Evolutionary conservation across 2,329 filamentous ascomycete species (phyloP).

Genomic region (Xylariales sp.): DNA sequence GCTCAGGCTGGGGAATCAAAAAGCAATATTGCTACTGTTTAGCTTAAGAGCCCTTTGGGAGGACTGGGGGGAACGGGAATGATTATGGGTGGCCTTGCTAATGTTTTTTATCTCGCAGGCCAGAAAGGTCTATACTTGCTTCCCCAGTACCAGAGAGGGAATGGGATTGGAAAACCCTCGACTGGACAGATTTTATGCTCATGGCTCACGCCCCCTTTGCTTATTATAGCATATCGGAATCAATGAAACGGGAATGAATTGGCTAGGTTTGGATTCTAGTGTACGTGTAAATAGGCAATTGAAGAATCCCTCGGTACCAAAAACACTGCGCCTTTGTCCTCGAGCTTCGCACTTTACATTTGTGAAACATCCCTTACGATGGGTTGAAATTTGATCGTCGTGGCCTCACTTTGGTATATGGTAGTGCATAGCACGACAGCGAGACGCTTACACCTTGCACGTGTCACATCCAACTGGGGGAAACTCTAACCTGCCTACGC

Average conservation of each 20-base stretch:
- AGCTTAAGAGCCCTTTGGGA: conserved; percentile 10
- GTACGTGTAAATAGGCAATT: conserved; percentile 33
- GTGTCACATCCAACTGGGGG: not conserved
- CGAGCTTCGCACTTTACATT: not conserved
- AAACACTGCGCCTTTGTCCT: not conserved
- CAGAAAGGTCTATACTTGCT: conserved; percentile 22
- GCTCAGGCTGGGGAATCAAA: conserved; percentile 28
- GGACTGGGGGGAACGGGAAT: conserved; percentile 14
- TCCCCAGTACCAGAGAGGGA: conserved; percentile 12
- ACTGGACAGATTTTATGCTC: conserved; percentile 34
- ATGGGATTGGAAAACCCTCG: conserved; percentile 23
- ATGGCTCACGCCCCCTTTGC: conserved; percentile 35
- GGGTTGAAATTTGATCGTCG: not conserved
- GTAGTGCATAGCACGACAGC: not conserved
- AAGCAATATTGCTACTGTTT: conserved; percentile 32
- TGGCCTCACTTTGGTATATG: not conserved
- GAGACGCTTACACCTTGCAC: not conserved
- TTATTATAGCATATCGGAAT: conserved; percentile 28
- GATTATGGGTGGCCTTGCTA: conserved; percentile 25
- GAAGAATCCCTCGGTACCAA: conserved; percentile 20
- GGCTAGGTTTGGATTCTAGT: conserved; percentile 30
- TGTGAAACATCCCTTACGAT: not conserved
- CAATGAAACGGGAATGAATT: conserved; percentile 22
- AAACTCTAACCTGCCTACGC: not conserved
- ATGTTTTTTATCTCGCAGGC: conserved; percentile 9